Evolutionary conservation across 345 rosid genomes (phyloP), one percentile per base, ranked within the genome.

Genomic region (Durio zibethinus): DNA sequence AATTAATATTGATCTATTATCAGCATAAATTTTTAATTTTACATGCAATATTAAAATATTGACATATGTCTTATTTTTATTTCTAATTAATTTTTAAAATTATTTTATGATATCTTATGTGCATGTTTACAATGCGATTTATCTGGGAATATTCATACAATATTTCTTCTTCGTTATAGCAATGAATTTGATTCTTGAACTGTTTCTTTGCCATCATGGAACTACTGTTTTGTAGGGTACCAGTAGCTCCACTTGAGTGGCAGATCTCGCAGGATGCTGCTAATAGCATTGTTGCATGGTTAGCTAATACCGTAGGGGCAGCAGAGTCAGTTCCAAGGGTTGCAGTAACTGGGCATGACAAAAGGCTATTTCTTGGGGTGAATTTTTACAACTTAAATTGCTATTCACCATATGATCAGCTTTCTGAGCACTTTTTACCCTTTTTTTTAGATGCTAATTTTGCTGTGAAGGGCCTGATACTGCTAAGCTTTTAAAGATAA

Each of bases 191-290:
- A 29, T 11, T 43, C 29, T 43, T 40, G 38, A 4, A 52, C 62
- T 25, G 9, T 0, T 60, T 25, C 27, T 16, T 27, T 20, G 56
- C 33, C 36, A 10, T 77, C 8, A 40, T 60, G 40, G 53, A 52
- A 20, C 38, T 43, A 42, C 23, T 65, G 79, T 77, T 73, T 61
- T 81, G 68, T 66, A 92, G 99, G 82, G 92, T 90, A 23, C 99
- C 99, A 1, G 98, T 93, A 63, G 99, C 93, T 85, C 99, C 99
- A 2, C 88, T 93, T 42, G 99, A 93, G 86, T 93, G 98, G 99
- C 98, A 95, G 87, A 90, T 95, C 59, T 95, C 98, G 33, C 98
- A 92, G 84, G 99, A 95, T 76, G 86, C 97, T 10, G 99, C 98
- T 16, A 90, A 89, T 75, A 83, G 78, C 78, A 85, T 92, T 16